Percentiles rank a stretch among this genome's conserved stretches.
Evolutionary conservation across 306 rosid genomes (phyloP).

Genomic region (Vigna reflexopilosa): DNA sequence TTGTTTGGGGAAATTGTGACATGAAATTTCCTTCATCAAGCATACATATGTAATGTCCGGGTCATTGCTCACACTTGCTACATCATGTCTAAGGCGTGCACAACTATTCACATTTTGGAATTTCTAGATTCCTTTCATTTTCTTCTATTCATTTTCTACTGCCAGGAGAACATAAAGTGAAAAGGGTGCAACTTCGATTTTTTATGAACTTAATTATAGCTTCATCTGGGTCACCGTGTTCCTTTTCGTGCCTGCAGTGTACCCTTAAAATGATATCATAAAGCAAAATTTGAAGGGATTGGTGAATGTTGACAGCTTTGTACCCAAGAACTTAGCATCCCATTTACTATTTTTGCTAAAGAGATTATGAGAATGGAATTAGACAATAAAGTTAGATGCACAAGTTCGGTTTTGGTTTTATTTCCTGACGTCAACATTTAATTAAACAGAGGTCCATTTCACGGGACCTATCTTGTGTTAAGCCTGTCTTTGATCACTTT

Average conservation of each 20-base stretch:
- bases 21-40: constrained; percentile 45
- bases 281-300: constrained; percentile 22
- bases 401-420: constrained; percentile 36
- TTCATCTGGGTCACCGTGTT: constrained; percentile 38
- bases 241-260: constrained; percentile 29
- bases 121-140: constrained; percentile 38
- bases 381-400: constrained; percentile 37
- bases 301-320: constrained; percentile 10
- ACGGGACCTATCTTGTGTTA: constrained; percentile 52
- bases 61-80: constrained; percentile 36
- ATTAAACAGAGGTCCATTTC: constrained; percentile 39
- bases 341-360: constrained; percentile 29
- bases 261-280: constrained; percentile 14
- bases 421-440: constrained; percentile 42
- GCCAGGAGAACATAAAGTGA: constrained; percentile 11
- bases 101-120: constrained; percentile 32
- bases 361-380: constrained; percentile 12
- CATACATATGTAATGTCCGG: constrained; percentile 42
- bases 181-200: constrained; percentile 2
- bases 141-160: constrained; percentile 17
- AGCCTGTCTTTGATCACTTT: constrained; percentile 35
- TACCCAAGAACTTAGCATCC: not conserved
- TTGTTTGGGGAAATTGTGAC: constrained; percentile 53
- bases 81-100: constrained; percentile 35
- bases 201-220: constrained; percentile 31